phyloP scores from a whole-genome alignment of 441 rosid species.

The Manihot esculenta region DNA sequence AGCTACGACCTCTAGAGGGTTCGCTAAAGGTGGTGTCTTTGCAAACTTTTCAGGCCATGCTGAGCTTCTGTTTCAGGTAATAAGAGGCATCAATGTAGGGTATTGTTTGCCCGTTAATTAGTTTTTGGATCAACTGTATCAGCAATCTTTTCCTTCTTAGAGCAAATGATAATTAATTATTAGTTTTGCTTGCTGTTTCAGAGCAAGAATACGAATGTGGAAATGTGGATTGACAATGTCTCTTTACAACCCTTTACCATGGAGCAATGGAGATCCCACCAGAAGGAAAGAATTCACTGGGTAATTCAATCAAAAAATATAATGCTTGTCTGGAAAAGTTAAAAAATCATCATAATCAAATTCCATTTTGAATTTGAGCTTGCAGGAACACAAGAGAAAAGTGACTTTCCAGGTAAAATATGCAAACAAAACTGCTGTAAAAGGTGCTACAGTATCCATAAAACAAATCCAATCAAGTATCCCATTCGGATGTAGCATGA shows the following conservation, averaged over 20 bases:
- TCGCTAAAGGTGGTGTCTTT: slow-evolving; percentile 64
- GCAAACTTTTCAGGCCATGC: slow-evolving; percentile 46
- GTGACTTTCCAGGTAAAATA: slow-evolving; percentile 48
- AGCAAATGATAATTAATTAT: neutral
- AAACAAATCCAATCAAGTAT: slow-evolving; percentile 46
- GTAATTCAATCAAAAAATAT: too few species aligned
- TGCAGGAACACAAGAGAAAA: slow-evolving; percentile 57
- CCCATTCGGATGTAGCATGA: slow-evolving; percentile 75
- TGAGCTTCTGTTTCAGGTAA: slow-evolving; percentile 53
- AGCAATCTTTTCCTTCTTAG: too few species aligned
- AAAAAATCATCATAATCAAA: neutral
- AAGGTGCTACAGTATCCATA: slow-evolving; percentile 48
- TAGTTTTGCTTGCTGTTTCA: slow-evolving; percentile 16
- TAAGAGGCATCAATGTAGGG: neutral
- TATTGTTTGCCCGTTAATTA: too few species aligned
- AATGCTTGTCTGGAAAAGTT: too few species aligned
- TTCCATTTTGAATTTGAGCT: neutral
- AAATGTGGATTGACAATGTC: slow-evolving; percentile 53
- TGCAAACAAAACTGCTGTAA: slow-evolving; percentile 39
- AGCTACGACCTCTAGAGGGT: too few species aligned
- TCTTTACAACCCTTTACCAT: slow-evolving; percentile 60
- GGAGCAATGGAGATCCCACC: slow-evolving; percentile 68
- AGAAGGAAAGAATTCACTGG: slow-evolving; percentile 50
- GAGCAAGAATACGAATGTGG: slow-evolving; percentile 41
- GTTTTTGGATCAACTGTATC: too few species aligned